phyloP scores from a whole-genome alignment of 805 yeast species.

The Komagataella phaffii region DNA sequence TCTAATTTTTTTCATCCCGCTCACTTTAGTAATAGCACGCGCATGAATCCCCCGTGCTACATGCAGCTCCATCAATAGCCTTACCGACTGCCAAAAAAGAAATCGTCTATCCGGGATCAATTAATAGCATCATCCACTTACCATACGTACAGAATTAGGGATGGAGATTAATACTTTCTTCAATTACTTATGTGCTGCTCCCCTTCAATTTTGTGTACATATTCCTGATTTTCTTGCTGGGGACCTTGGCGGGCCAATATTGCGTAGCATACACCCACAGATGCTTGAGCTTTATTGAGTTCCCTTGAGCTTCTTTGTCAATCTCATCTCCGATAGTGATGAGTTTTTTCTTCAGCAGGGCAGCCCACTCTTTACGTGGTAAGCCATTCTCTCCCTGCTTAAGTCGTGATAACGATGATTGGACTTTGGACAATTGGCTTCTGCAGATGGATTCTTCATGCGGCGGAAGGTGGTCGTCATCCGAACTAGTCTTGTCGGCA shows the following conservation, averaged over 20 bases:
- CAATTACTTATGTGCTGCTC: background rate
- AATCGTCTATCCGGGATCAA: too few species aligned
- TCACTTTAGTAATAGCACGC: too few species aligned
- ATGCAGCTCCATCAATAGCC: too few species aligned
- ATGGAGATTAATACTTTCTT: background rate
- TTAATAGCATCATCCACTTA: background rate
- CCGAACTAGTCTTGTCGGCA: background rate
- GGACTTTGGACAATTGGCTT: slow-evolving; percentile 47
- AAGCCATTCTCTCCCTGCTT: slow-evolving; percentile 63
- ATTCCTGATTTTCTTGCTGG: slow-evolving; percentile 53
- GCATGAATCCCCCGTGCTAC: too few species aligned
- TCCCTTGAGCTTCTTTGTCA: slow-evolving; percentile 20
- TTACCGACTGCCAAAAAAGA: too few species aligned
- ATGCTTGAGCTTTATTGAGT: slow-evolving; percentile 29
- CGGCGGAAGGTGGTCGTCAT: slow-evolving; percentile 2
- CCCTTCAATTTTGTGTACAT: slow-evolving; percentile 55
- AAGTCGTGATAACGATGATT: slow-evolving; percentile 49
- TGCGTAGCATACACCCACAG: slow-evolving; percentile 75
- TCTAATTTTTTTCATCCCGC: too few species aligned
- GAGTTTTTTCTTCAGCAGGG: slow-evolving; percentile 52
- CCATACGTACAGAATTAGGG: background rate
- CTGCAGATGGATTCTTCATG: slow-evolving; percentile 29
- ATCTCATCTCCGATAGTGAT: slow-evolving; percentile 67
- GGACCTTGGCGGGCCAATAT: slow-evolving; percentile 84
- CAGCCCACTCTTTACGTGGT: slow-evolving; percentile 68